phyloP scores from a whole-genome alignment of 2,329 filamentous ascomycete species.

The Fusarium xylarioides region DNA sequence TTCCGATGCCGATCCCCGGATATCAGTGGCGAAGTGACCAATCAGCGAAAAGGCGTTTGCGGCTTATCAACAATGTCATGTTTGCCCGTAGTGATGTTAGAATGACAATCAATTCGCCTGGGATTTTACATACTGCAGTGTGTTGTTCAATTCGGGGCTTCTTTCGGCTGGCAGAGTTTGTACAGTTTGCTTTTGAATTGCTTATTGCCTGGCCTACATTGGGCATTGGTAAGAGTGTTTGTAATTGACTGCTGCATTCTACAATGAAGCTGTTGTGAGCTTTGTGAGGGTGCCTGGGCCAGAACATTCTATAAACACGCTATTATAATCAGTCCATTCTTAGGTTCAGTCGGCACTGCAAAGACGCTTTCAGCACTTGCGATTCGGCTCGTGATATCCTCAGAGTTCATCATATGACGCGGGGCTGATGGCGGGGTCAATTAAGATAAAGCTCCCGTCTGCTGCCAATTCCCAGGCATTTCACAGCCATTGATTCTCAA shows the following conservation, averaged over 20 bases:
- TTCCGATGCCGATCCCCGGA: slow-evolving; percentile 31
- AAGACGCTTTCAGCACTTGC: neutral
- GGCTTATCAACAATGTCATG: neutral
- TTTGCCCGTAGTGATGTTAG: neutral
- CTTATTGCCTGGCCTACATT: neutral
- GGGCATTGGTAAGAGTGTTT: too few relatives aligned
- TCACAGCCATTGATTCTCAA: neutral
- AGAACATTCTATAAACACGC: neutral
- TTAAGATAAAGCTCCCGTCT: neutral
- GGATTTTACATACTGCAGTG: too few relatives aligned
- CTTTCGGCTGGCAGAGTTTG: too few relatives aligned
- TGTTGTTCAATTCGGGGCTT: too few relatives aligned
- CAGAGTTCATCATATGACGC: slow-evolving; percentile 36
- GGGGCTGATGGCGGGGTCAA: slow-evolving; percentile 38
- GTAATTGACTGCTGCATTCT: too few relatives aligned
- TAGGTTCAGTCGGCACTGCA: neutral
- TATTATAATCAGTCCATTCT: neutral
- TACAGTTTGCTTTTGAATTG: neutral
- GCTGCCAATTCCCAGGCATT: neutral
- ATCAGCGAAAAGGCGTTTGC: slow-evolving; percentile 32
- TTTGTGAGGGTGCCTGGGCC: too few relatives aligned
- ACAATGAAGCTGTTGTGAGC: too few relatives aligned
- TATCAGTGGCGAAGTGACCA: slow-evolving; percentile 35
- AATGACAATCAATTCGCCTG: neutral
- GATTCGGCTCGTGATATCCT: slow-evolving; percentile 12